Evolutionary conservation across 2,329 filamentous ascomycete genomes (phyloP).

Genomic region (Sarocladiaceae sp.): DNA sequence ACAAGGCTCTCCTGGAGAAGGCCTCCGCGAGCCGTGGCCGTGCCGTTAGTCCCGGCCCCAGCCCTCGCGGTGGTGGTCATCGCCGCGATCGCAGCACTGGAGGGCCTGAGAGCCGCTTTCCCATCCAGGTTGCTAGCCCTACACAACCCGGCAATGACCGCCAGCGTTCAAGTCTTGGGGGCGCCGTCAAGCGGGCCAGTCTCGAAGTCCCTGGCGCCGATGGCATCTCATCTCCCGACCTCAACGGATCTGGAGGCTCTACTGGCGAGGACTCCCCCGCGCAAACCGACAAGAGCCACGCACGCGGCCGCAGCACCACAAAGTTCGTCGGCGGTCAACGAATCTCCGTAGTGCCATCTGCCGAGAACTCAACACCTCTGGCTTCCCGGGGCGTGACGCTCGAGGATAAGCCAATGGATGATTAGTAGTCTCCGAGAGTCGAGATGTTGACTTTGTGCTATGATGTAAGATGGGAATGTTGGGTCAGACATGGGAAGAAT

Average conservation of each 20-base stretch:
- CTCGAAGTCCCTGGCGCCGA: constrained; percentile 74
- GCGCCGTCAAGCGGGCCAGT: constrained; percentile 59
- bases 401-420: constrained; percentile 49
- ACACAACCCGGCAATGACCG: constrained; percentile 45
- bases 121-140: constrained; percentile 63
- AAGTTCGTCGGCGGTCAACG: constrained; percentile 49
- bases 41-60: constrained; percentile 67
- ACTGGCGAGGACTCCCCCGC: background rate
- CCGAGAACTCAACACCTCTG: constrained; percentile 20
- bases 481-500: background rate
- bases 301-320: constrained; percentile 15
- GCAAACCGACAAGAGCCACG: background rate
- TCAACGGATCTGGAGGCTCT: constrained; percentile 33
- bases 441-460: background rate
- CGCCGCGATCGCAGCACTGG: constrained; percentile 76
- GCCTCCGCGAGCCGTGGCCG: constrained; percentile 62
- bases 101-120: constrained; percentile 76
- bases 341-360: constrained; percentile 25
- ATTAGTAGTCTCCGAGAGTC: constrained; percentile 33
- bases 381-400: constrained; percentile 37
- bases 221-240: constrained; percentile 28
- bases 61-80: constrained; percentile 52
- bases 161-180: constrained; percentile 46
- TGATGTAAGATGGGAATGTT: background rate
- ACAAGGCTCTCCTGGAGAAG: constrained; percentile 72